A percentile compares a stretch with the other conserved stretches of the same genome.
Conservation (phyloP, 2,329 filamentous ascomycete genomes). For the Plectosphaerella sp. region DNA sequence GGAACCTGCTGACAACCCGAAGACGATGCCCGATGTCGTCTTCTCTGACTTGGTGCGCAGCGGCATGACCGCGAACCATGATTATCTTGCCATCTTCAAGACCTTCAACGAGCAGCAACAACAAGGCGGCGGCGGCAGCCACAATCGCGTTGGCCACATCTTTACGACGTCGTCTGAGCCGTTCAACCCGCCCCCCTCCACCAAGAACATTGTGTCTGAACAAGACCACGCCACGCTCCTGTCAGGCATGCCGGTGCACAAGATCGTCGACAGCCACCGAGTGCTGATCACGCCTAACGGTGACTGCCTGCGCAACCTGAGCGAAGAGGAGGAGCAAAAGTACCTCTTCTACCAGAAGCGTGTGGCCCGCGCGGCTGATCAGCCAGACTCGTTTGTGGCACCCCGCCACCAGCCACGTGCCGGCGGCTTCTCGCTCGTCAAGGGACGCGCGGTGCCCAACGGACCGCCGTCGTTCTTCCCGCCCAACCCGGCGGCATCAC, state of each 20-base stretch:
- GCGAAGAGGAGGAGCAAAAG: constrained; percentile 61
- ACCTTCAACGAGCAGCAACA: constrained; percentile 20
- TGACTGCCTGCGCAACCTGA: constrained; percentile 70
- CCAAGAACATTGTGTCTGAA: constrained; percentile 44
- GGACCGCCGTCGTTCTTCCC: constrained; percentile 61
- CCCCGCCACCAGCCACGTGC: constrained; percentile 48
- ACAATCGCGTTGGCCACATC: constrained; percentile 1
- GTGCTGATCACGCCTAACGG: constrained; percentile 73
- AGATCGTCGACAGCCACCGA: constrained; percentile 59
- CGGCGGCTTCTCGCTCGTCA: constrained; percentile 58
- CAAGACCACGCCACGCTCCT: constrained; percentile 52
- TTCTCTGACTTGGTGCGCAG: constrained; percentile 6
- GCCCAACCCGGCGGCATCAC: constrained; percentile 35
- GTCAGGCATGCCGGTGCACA: constrained; percentile 55
- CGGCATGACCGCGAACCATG: constrained; percentile 10
- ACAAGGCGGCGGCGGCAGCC: background rate
- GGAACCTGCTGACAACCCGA: constrained; percentile 10
- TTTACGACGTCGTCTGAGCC: constrained; percentile 2
- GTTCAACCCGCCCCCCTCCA: constrained; percentile 16
- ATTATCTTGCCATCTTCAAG: constrained; percentile 31
- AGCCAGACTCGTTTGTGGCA: constrained; percentile 52
- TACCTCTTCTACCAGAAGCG: constrained; percentile 65
- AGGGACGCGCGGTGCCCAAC: constrained; percentile 61
- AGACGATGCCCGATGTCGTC: constrained; percentile 9
- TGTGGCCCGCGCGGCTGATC: constrained; percentile 44